A percentile compares a stretch with the other conserved stretches of the same genome.
phyloP scores from a whole-genome alignment of 345 rosid genomes.

The Sisymbrium altissimum region DNA sequence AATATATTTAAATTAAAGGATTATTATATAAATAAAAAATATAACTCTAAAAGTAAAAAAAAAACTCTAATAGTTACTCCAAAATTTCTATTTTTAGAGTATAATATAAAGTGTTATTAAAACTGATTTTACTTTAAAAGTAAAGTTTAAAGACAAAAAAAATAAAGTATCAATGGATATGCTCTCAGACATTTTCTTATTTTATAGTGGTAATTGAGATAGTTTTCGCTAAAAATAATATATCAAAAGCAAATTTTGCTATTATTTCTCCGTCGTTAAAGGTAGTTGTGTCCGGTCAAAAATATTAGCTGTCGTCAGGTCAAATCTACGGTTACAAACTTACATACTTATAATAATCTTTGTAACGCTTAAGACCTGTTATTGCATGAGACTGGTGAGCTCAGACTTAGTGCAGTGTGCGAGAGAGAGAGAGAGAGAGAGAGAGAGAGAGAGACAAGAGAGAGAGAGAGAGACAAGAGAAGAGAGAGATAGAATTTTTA shows the following conservation, averaged over 20 bases:
- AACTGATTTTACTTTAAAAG: too few relatives aligned
- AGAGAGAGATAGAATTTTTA: background rate
- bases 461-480: slow-evolving; percentile 1
- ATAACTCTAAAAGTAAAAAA: too few relatives aligned
- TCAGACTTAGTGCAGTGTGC: background rate
- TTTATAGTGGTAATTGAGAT: background rate
- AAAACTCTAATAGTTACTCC: too few relatives aligned
- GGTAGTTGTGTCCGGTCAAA: background rate
- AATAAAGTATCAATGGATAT: too few relatives aligned
- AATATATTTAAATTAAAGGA: too few relatives aligned
- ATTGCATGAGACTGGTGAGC: slow-evolving; percentile 24
- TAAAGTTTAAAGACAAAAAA: too few relatives aligned
- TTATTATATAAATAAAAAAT: too few relatives aligned
- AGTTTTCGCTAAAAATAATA: too few relatives aligned
- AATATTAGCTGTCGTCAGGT: background rate
- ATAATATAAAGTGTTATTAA: too few relatives aligned
- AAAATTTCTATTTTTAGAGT: too few relatives aligned
- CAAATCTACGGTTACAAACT: slow-evolving; percentile 18
- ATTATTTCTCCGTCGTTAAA: background rate
- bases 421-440: slow-evolving; percentile 7
- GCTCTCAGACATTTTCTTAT: background rate
- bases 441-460: background rate
- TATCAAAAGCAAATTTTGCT: background rate
- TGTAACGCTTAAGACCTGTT: too few relatives aligned
- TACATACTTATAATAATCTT: too few relatives aligned